These are phyloP conservation scores for Colletotrichum falcatum DNA, from an alignment of 2,329 filamentous ascomycete genomes.

Conservation along the genomic window DNA sequence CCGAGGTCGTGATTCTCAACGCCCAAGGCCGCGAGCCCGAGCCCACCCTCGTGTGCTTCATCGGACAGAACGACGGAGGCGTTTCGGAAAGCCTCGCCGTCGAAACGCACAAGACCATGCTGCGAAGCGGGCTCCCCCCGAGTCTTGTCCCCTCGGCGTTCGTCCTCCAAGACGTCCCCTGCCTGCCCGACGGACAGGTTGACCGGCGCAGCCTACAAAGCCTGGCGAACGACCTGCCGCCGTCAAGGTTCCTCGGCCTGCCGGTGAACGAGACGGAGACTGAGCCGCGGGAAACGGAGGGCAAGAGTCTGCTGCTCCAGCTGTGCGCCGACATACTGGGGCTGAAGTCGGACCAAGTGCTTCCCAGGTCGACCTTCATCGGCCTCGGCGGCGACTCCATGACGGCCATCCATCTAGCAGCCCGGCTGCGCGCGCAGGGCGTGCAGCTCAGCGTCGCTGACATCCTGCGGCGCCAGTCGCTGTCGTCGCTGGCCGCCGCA, in stretches of 20 bases:
- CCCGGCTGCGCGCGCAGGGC: conserved; percentile 34
- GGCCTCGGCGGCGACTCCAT: conserved; percentile 48
- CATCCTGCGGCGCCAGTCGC: conserved; percentile 18
- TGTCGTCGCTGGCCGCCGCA: not conserved
- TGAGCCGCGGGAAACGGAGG: too few relatives aligned
- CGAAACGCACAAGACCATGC: not conserved
- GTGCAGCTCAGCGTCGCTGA: conserved; percentile 43
- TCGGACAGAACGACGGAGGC: not conserved
- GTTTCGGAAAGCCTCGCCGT: not conserved
- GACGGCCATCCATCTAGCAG: conserved; percentile 4
- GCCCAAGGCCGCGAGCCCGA: not conserved
- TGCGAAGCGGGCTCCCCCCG: not conserved
- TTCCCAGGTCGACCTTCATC: conserved; percentile 45
- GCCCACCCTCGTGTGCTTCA: not conserved
- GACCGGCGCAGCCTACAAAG: not conserved
- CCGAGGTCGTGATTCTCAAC: not conserved
- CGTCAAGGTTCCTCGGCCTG: too few relatives aligned
- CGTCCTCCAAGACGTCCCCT: not conserved
- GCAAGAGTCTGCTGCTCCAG: not conserved
- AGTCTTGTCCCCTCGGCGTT: not conserved
- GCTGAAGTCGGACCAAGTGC: not conserved
- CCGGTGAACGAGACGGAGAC: too few relatives aligned
- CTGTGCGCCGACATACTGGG: not conserved
- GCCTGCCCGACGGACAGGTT: not conserved
- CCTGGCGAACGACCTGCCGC: not conserved